A percentile compares a stretch with the other conserved stretches of the same genome.
phyloP scores from a whole-genome alignment of 148 eudicot species.

The Camellia lanceoleosa region DNA sequence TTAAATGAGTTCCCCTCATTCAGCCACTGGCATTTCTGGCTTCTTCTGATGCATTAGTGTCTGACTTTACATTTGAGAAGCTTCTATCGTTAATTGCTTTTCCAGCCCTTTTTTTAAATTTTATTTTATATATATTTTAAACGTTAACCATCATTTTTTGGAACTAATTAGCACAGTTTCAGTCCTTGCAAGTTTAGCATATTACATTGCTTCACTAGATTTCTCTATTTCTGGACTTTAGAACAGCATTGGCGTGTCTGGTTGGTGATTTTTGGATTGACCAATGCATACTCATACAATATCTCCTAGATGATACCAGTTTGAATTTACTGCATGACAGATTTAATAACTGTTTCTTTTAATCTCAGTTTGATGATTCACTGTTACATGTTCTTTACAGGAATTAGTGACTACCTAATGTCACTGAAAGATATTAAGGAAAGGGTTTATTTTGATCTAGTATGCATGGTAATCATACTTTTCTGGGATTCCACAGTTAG shows the following conservation, averaged over 20 bases:
- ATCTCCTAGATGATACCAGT: background rate
- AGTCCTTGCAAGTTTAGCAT: background rate
- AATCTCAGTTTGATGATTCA: background rate
- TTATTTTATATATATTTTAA: no score
- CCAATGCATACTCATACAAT: background rate
- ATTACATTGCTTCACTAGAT: background rate
- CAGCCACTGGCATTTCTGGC: no score
- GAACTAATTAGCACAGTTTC: background rate
- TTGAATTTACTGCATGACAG: background rate
- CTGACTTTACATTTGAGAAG: no score
- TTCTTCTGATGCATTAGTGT: no score
- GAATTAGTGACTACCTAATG: background rate
- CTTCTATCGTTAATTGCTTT: no score
- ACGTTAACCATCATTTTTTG: background rate
- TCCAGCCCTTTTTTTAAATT: no score
- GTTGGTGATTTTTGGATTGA: background rate
- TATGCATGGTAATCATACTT: background rate
- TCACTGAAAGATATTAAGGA: background rate
- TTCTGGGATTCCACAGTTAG: background rate
- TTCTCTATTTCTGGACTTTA: no score
- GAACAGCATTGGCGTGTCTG: background rate
- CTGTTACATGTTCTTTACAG: background rate
- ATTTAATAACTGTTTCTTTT: background rate
- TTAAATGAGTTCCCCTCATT: no score
- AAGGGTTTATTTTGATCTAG: conserved; percentile 1